Evolutionary conservation across 192 early-diverging fungal genomes (phyloP), one percentile per base, ranked within the genome.

Genomic region (Linnemannia exigua): DNA sequence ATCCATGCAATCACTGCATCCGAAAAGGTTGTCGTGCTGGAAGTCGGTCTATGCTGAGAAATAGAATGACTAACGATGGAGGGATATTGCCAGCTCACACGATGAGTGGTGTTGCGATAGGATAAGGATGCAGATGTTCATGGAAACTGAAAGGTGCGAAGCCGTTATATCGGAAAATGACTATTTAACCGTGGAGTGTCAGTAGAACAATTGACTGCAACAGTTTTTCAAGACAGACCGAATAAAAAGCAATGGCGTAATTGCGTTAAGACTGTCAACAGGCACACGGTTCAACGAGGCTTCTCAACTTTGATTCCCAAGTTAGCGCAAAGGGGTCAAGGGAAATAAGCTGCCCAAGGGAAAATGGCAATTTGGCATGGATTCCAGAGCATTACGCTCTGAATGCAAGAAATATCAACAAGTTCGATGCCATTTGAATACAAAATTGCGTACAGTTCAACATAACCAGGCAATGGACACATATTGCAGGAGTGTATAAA

Each of bases 241-340:
- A 67, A 15, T 38, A 67, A 68, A 67, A 46, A 9, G 75, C 44
- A 48, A 31, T 50, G 46, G 58, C 46, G 68, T 22, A 68, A 76
- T 76, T 68, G 67, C n/a, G 33, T 77, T n/a, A n/a, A n/a, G n/a
- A n/a, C n/a, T n/a, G 67, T 50, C 63, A 70, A 54, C 76, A 77
- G 70, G 76, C 67, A 51, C 74, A 77, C 47, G 47, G 50, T 77
- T 35, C 76, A 50, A 52, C 48, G 67, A 70, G 67, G 36, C 66
- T 36, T 9, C 48, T 77, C 76, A 51, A 37, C 76, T 52, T 77
- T 77, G 76, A 70, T 67, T 50, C 50, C 35, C 67, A 77, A 51
- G 76, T 51, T 67, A 77, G 20, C 67, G 50, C 76, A 77, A 70
- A 35, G 15, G 36, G 41, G 67, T 67, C 75, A 77, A 70, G 48